Base-by-base conservation (phyloP, 805 yeast genomes). In the Kazachstania africana region DNA sequence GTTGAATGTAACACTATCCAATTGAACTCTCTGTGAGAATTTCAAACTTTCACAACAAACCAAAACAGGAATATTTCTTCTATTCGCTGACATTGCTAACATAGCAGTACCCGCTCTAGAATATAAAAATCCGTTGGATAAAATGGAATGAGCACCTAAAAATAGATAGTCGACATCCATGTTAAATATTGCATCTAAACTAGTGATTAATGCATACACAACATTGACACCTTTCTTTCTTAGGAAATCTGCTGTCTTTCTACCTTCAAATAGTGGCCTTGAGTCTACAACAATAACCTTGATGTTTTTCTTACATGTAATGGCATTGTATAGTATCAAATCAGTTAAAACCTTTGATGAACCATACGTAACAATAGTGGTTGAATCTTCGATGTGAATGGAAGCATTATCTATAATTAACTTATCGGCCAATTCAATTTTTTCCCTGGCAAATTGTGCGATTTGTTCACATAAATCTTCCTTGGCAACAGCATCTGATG, bases 111-210 rank as follows among this genome's bases (percentile, higher is more conserved):
- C 98, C 12, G 84, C 96, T 39, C 98, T 72, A 2, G 96, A 81
- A 51, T 82, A 85, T 35, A 91, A 66, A 53, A 85, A 72, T 1
- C 98, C 98, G 51, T 91, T 91, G 6, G 96, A 84, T 35, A 91
- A 67, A 82, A 91, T 85, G 20, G 96, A 93, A 53, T 91, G 97
- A 0, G 97, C 97, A 12, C 98, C 98, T 22, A 91, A 63, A 55
- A 91, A 79, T 5, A 91, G 94, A 42, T 80, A 78, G 45, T 91
- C 91, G 21, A 91, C 88, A 28, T 50, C 48, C 53, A 82, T 85
- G 44, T 78, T 80, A 45, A 91, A 67, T 8, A 84, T 75, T 16
- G 91, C 75, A 3, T 87, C 72, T 30, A 91, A 63, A 13, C 94
- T 78, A 33, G 76, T 78, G 37, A 91, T 72, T 40, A 85, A 60